Base-by-base conservation (phyloP, 345 rosid genomes). In the Boechera divaricarpa region DNA sequence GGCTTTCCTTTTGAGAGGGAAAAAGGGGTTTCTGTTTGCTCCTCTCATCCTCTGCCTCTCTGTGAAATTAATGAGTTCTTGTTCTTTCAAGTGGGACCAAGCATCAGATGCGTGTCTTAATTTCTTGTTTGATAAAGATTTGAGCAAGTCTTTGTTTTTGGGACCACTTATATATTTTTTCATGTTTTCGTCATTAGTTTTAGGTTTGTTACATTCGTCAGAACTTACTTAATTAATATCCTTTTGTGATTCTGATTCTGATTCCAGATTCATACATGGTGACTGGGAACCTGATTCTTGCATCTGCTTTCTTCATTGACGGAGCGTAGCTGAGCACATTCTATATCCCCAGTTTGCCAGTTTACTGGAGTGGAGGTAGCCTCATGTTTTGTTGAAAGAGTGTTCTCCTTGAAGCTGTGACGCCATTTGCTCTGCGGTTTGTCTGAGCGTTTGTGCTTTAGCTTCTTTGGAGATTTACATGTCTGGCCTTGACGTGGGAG, bases 401-500 rank as follows among this genome's bases (percentile, higher is more conserved):
- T 71, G 3, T 64, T 63, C 70, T 78, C 80, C 73, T 56, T 33
- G 68, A 65, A 42, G 73, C 55, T 36, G 73, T 78, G 74, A 75
- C 68, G 63, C 85, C 64, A 58, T 56, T 61, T 56, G 53, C 76
- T 75, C 79, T 77, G 44, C 6, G 21, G 4, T 70, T 73, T 60
- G 76, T 29, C 41, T 77, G 69, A 70, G 79, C 69, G 66, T 63
- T 67, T 72, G 4, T 33, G 61, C 49, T 51, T 77, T 45, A 68
- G 87, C 81, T 79, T 79, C 74, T 80, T 47, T 64, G 85, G 81
- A 83, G 83, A 86, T 91, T 80, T 94, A 95, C 97, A 94, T 94
- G 99, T 88, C 99, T 89, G 85, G 83, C 77, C 86, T 84, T 39
- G 85, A 77, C 67, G 77, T 80, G 52, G 90, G 81, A 82, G 82